These are phyloP conservation scores for Rhodotorula graminis DNA, from an alignment of 768 basidiomycete species.

Conservation along the genomic window DNA sequence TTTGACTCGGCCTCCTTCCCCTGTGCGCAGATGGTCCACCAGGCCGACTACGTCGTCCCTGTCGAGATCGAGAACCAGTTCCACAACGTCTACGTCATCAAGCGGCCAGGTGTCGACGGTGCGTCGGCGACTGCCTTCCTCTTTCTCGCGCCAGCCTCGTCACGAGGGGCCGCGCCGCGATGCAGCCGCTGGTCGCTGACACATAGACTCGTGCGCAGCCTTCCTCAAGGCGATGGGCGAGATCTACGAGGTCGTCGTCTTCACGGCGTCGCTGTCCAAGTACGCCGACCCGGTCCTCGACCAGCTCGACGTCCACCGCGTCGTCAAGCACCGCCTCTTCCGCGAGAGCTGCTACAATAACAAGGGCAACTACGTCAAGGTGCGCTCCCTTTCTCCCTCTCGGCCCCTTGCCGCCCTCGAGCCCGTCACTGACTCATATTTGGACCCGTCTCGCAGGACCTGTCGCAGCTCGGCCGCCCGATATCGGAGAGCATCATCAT, in stretches of 20 bases:
- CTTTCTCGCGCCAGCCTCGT: not conserved
- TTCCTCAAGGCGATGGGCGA: slow-evolving; percentile 98
- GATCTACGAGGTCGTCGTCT: slow-evolving; percentile 94
- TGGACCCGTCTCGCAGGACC: slow-evolving; percentile 57
- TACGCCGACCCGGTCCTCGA: slow-evolving; percentile 98
- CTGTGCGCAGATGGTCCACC: slow-evolving; percentile 67
- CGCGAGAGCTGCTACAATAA: slow-evolving; percentile 98
- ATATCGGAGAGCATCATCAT: slow-evolving; percentile 93
- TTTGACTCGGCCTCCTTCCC: not conserved
- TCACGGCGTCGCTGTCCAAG: slow-evolving; percentile 98
- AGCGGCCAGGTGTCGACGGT: slow-evolving; percentile 91
- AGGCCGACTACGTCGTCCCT: slow-evolving; percentile 96
- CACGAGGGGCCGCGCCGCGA: too few species aligned
- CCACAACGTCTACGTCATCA: slow-evolving; percentile 99
- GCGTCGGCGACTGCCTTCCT: not conserved
- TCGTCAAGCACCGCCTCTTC: slow-evolving; percentile 90
- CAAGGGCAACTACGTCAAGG: slow-evolving; percentile 98
- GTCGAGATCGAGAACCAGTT: slow-evolving; percentile 98
- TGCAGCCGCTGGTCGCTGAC: not conserved
- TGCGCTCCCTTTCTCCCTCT: slow-evolving; percentile 42
- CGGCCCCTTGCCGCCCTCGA: too few species aligned
- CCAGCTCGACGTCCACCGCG: slow-evolving; percentile 86
- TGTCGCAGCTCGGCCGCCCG: slow-evolving; percentile 92
- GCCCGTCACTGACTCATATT: not conserved
- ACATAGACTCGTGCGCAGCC: slow-evolving; percentile 41